phyloP scores from a whole-genome alignment of 2,329 filamentous ascomycete species.

The Monosporascus sp. region DNA sequence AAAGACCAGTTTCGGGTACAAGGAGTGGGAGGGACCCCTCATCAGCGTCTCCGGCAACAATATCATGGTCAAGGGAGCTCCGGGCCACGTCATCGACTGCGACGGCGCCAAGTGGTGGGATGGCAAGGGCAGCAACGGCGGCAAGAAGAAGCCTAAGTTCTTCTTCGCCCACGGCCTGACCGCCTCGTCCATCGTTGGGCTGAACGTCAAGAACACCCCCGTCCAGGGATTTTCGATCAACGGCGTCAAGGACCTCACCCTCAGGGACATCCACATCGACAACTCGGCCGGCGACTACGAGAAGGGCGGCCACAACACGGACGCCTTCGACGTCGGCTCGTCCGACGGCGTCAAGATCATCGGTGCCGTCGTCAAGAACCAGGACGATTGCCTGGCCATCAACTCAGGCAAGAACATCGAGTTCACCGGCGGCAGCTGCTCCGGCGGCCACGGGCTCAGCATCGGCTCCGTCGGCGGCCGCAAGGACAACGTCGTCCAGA shows the following conservation, averaged over 20 bases:
- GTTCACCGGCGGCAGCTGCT: constrained; percentile 39
- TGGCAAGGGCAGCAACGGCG: constrained; percentile 52
- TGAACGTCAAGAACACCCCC: constrained; percentile 50
- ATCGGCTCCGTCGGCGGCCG: constrained; percentile 57
- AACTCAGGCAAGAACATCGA: constrained; percentile 46
- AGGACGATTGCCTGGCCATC: constrained; percentile 55
- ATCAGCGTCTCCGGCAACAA: constrained; percentile 44
- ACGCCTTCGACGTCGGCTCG: constrained; percentile 46
- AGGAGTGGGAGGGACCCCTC: constrained; percentile 47
- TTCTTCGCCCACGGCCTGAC: constrained; percentile 50
- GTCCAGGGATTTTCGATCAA: constrained; percentile 48
- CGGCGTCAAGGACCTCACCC: constrained; percentile 34
- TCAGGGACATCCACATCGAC: constrained; percentile 51
- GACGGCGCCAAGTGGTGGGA: constrained; percentile 58
- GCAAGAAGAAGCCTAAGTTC: constrained; percentile 60
- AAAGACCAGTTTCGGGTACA: constrained; percentile 48
- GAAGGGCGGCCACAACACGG: constrained; percentile 46
- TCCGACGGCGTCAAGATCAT: constrained; percentile 44
- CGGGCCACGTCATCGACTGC: constrained; percentile 45
- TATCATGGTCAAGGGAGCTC: constrained; percentile 36
- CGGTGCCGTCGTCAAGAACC: constrained; percentile 48
- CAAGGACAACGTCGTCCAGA: constrained; percentile 47
- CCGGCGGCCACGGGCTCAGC: constrained; percentile 51
- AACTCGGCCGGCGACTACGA: constrained; percentile 47
- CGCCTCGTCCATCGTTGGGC: constrained; percentile 41